Conservation (phyloP, 1,139 yeast species). For the Magnusiomyces sp. region DNA sequence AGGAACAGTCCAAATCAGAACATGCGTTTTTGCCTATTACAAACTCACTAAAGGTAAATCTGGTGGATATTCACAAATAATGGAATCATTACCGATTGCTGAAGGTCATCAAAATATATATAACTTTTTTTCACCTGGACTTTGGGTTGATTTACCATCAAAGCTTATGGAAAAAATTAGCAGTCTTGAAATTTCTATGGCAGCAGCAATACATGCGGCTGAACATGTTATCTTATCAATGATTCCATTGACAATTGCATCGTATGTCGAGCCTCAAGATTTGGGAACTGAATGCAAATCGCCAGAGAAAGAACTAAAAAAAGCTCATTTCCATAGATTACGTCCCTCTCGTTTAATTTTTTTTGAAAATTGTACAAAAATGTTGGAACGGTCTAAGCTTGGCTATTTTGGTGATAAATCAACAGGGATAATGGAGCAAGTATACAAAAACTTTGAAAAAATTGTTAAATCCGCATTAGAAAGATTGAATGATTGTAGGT, state of each 20-base stretch:
- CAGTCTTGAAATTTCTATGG: constrained; percentile 51
- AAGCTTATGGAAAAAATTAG: constrained; percentile 48
- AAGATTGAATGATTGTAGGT: constrained; percentile 56
- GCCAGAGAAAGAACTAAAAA: constrained; percentile 88
- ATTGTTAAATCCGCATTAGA: constrained; percentile 52
- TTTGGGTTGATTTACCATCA: constrained; percentile 83
- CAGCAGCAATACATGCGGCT: constrained; percentile 96
- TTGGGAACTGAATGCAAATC: constrained; percentile 91
- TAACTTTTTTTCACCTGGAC: constrained; percentile 58
- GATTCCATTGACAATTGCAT: constrained; percentile 17
- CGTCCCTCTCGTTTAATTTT: constrained; percentile 84
- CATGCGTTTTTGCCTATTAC: constrained; percentile 84
- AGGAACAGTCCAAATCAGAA: constrained; percentile 66
- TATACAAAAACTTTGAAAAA: constrained; percentile 67
- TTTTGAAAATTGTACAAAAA: constrained; percentile 45
- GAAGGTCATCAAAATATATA: constrained; percentile 59
- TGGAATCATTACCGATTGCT: constrained; percentile 88
- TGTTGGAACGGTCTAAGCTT: constrained; percentile 32
- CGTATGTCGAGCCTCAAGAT: constrained; percentile 61
- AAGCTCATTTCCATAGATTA: constrained; percentile 53
- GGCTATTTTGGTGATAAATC: not conserved
- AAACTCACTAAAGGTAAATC: constrained; percentile 53
- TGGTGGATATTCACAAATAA: constrained; percentile 39
- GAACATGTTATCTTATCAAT: constrained; percentile 71
- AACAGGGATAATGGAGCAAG: constrained; percentile 54